phyloP scores from a whole-genome alignment of 345 rosid species.

The Salix koriyanagi region DNA sequence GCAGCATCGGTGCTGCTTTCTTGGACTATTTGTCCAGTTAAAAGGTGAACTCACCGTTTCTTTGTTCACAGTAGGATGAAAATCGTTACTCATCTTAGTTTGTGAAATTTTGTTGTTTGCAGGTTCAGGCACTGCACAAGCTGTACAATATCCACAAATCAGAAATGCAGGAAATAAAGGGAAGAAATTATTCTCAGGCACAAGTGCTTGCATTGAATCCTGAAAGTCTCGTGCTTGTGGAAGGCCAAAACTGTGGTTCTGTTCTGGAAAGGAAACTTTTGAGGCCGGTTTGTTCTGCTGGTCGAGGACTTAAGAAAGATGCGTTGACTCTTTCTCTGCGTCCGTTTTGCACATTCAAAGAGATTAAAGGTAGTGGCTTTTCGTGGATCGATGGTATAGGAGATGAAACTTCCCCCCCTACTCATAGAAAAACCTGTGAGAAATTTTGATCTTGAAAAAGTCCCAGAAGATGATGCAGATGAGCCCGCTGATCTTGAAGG shows the following conservation, averaged over 20 bases:
- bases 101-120: neutral
- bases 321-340: neutral
- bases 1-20: neutral
- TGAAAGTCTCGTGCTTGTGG: neutral
- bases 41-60: neutral
- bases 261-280: slow-evolving; percentile 7
- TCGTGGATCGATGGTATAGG: neutral
- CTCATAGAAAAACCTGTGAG: neutral
- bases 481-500: neutral
- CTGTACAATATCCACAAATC: slow-evolving; percentile 9
- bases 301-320: slow-evolving; percentile 2
- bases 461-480: neutral
- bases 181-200: slow-evolving; percentile 1
- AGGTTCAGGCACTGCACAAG: slow-evolving; percentile 20
- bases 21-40: neutral
- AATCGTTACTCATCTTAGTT: neutral
- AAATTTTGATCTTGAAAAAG: neutral
- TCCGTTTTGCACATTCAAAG: neutral
- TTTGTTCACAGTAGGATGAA: neutral
- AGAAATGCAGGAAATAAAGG: neutral
- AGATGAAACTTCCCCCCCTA: neutral
- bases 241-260: neutral
- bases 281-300: neutral
- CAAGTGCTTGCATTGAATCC: neutral
- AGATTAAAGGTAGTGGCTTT: neutral